Evolutionary conservation across 169 alveolate species (phyloP).

Genomic region (Babesia bovis): DNA sequence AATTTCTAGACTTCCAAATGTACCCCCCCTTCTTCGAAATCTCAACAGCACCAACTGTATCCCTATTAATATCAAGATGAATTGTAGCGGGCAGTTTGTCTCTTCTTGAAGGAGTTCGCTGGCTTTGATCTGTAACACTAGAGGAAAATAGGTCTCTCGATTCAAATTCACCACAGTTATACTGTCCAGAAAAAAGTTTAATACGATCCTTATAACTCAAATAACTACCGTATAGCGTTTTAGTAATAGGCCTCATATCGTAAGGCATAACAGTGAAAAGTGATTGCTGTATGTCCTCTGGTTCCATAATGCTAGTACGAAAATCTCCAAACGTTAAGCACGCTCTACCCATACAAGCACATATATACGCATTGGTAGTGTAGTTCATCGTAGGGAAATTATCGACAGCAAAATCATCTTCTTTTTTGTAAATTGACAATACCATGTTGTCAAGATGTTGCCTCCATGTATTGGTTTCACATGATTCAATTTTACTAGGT

Average conservation of each 20-base stretch:
- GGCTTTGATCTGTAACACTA: background rate
- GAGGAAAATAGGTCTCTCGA: background rate
- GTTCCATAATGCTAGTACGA: constrained; percentile 25
- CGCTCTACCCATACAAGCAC: constrained; percentile 48
- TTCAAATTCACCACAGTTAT: constrained; percentile 22
- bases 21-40: background rate
- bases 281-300: constrained; percentile 11
- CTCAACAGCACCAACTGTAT: background rate
- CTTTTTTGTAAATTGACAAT: background rate
- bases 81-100: background rate
- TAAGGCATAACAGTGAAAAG: constrained; percentile 1
- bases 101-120: background rate
- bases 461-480: constrained; percentile 14
- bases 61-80: background rate
- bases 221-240: background rate
- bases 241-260: constrained; percentile 4
- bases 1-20: constrained; percentile 22
- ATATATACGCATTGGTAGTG: constrained; percentile 22
- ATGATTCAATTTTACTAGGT: background rate
- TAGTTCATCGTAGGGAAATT: background rate
- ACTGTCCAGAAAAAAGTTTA: constrained; percentile 1
- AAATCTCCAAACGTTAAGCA: constrained; percentile 35
- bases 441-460: background rate
- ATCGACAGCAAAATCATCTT: background rate
- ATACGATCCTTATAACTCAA: constrained; percentile 24